Base-by-base conservation (phyloP, 2,329 filamentous ascomycete genomes). In the Fusarium globosum region DNA sequence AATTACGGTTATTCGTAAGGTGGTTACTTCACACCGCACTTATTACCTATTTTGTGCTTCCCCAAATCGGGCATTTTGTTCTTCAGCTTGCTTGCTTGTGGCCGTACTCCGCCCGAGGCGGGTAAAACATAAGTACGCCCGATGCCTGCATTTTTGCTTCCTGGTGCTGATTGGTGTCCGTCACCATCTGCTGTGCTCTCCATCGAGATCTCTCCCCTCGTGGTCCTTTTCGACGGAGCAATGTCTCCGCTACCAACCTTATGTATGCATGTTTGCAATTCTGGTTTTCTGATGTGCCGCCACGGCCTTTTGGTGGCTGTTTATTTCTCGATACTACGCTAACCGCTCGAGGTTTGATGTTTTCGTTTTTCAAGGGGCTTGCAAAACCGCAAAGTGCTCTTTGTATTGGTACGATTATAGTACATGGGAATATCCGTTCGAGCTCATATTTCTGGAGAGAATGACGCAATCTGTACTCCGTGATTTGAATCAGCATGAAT, bases 201-300 rank as follows among this genome's bases (percentile, higher is more conserved):
- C 68, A 74, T 74, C 72, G 72, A 74, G 72, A 74, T 74, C 68
- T 38, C 41, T 43, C 38, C 57, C 53, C 72, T 62, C 69, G 68
- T 69, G 68, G 59, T 42, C 60, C 48, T 52, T 53, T 36, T 38
- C 28, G 15, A 61, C 71, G 72, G 72, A 74, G 72, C 53, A 72
- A 62, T n/a, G 39, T 20, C 60, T 74, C 72, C 72, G 71, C 41
- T 14, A 38, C 45, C 45, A 30, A 48, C 20, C 14, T 48, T 18
- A 13, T 30, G 45, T 30, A 48, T 48, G n/a, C 42, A 45, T 45
- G 16, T 45, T 61, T 45, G 26, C 5, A 33, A 58, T 53, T 51
- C 66, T 46, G 62, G 70, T 51, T 73, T 73, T 60, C 41, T 48
- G 39, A 33, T n/a, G 36, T 66, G 51, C 58, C 65, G 65, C 67